These are phyloP conservation scores for Alternaria incomplexa DNA, from an alignment of 2,329 filamentous ascomycete genomes.

Conservation along the genomic window DNA sequence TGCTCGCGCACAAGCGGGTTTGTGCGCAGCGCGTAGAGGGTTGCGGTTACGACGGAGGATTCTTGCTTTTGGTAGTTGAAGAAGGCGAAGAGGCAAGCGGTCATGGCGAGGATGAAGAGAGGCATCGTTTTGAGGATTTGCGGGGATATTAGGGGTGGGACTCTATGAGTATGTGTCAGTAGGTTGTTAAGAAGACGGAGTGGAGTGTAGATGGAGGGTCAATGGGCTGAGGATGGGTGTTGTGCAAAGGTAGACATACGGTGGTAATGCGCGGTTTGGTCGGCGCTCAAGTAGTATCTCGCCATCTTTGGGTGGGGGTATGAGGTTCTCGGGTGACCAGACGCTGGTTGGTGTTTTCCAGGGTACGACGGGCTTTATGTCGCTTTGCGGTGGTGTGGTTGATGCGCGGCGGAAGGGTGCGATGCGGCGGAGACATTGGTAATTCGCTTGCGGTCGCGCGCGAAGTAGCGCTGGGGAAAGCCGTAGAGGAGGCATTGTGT, in stretches of 20 bases:
- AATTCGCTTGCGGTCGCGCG: slow-evolving; percentile 24
- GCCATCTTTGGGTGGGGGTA: slow-evolving; percentile 45
- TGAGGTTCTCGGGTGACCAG: slow-evolving; percentile 46
- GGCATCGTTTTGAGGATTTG: slow-evolving; percentile 69
- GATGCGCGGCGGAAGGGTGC: slow-evolving; percentile 30
- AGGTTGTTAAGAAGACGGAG: not conserved
- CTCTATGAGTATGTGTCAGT: slow-evolving; percentile 21
- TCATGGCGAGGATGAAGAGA: slow-evolving; percentile 76
- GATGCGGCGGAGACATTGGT: slow-evolving; percentile 33
- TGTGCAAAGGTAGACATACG: slow-evolving; percentile 26
- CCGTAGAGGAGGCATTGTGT: slow-evolving; percentile 38
- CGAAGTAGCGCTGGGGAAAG: slow-evolving; percentile 29
- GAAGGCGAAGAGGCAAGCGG: slow-evolving; percentile 77
- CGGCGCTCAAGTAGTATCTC: slow-evolving; percentile 42
- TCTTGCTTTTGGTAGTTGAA: slow-evolving; percentile 99
- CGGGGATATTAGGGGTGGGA: slow-evolving; percentile 42
- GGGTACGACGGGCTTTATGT: slow-evolving; percentile 37
- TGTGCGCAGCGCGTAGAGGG: slow-evolving; percentile 89
- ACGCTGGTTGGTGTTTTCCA: slow-evolving; percentile 49
- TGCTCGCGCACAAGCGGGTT: slow-evolving; percentile 74
- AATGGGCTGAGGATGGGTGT: not conserved
- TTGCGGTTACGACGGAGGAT: slow-evolving; percentile 80
- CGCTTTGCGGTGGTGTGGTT: slow-evolving; percentile 16
- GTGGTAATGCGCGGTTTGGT: slow-evolving; percentile 44
- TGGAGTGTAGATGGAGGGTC: not conserved